Conservation (phyloP, 805 yeast species). For the Yamadazyma endophytica region DNA sequence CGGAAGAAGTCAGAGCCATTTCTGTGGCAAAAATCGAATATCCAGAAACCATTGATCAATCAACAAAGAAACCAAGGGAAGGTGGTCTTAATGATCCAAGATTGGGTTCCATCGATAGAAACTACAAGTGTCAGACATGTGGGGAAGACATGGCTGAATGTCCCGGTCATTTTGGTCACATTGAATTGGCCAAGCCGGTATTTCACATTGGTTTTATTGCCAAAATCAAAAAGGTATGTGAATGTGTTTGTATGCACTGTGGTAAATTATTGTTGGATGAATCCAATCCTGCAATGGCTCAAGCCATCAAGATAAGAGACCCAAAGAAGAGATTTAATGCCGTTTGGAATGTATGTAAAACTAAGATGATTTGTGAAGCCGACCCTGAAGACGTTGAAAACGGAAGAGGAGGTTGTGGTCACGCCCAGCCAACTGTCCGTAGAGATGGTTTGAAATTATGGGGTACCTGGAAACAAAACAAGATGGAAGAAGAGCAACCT, state of each 20-base stretch:
- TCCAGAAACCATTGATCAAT: slow-evolving; percentile 99
- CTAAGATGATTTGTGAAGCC: slow-evolving; percentile 94
- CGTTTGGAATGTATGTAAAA: slow-evolving; percentile 88
- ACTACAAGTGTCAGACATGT: slow-evolving; percentile 97
- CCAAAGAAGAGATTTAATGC: slow-evolving; percentile 96
- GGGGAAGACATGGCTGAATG: slow-evolving; percentile 99
- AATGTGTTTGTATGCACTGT: slow-evolving; percentile 98
- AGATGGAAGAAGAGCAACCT: slow-evolving; percentile 81
- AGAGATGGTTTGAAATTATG: slow-evolving; percentile 92
- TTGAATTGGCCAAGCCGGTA: slow-evolving; percentile 96
- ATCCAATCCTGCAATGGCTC: slow-evolving; percentile 73
- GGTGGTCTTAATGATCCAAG: slow-evolving; percentile 98
- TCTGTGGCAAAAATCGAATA: slow-evolving; percentile 97
- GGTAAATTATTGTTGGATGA: slow-evolving; percentile 92
- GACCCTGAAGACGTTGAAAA: slow-evolving; percentile 35
- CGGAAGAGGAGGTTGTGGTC: slow-evolving; percentile 97
- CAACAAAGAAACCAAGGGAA: slow-evolving; percentile 89
- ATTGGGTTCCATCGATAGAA: slow-evolving; percentile 94
- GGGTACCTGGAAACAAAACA: slow-evolving; percentile 97
- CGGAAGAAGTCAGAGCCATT: slow-evolving; percentile 93
- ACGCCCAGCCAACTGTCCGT: slow-evolving; percentile 91
- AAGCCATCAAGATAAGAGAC: slow-evolving; percentile 83
- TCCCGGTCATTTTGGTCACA: slow-evolving; percentile 99
- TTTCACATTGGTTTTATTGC: slow-evolving; percentile 97
- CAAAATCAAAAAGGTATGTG: slow-evolving; percentile 91